Conservation (phyloP, 805 yeast genomes). For the Candida morakotiae region DNA sequence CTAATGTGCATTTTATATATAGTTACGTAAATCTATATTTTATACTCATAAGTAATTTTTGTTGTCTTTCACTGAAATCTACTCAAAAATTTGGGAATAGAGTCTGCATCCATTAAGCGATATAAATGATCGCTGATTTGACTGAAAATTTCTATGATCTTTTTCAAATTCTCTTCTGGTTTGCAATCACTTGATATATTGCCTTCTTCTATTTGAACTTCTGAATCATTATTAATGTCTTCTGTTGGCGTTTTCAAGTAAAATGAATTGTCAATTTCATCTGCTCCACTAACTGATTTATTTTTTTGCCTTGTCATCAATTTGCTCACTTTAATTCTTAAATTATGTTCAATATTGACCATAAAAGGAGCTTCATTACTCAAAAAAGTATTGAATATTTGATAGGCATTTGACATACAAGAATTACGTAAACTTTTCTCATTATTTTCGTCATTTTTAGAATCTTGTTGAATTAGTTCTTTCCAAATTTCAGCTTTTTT, state of each 20-base stretch:
- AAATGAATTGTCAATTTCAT: conserved; percentile 1
- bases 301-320: conserved; percentile 12
- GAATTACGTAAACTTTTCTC: conserved; percentile 41
- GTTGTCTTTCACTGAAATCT: no score
- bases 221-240: background rate
- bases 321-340: conserved; percentile 41
- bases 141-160: conserved; percentile 18
- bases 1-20: background rate
- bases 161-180: conserved; percentile 1
- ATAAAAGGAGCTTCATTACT: conserved; percentile 65
- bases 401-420: conserved; percentile 58
- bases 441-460: background rate
- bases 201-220: background rate
- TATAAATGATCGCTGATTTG: conserved; percentile 47
- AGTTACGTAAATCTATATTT: no score
- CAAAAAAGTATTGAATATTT: conserved; percentile 62
- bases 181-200: background rate
- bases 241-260: conserved; percentile 7
- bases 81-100: conserved; percentile 58
- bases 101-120: conserved; percentile 65
- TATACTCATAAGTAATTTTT: no score
- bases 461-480: conserved; percentile 9
- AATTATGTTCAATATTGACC: conserved; percentile 59
- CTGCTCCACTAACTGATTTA: background rate
- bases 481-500: conserved; percentile 43